Conservation (phyloP, 2,329 filamentous ascomycete genomes). For the Lachnellula subtilissima region DNA sequence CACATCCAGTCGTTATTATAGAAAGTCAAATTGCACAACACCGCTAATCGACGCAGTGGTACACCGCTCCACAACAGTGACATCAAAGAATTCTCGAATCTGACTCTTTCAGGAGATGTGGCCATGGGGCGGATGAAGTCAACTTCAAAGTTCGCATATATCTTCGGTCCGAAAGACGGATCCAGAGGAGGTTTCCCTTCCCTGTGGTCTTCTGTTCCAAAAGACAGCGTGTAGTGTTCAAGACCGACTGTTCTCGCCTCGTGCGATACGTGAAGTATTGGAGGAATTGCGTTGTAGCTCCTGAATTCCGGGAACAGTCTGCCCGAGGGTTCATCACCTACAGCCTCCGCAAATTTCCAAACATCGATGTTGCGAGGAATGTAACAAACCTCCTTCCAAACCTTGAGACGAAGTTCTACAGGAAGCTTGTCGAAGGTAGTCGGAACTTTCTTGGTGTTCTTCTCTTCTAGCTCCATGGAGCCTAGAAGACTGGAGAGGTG, state of each 20-base stretch:
- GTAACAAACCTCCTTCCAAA: not conserved
- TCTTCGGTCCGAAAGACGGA: not conserved
- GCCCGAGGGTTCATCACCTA: not conserved
- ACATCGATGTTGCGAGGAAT: not conserved
- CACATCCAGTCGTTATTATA: not conserved
- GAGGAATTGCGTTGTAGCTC: not conserved
- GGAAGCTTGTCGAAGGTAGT: not conserved
- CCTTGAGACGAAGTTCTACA: not conserved
- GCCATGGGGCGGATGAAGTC: not conserved
- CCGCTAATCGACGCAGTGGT: too few species aligned
- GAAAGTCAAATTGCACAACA: not conserved
- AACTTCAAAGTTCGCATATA: not conserved
- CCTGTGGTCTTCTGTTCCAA: not conserved
- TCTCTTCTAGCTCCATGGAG: too few species aligned
- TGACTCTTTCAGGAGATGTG: not conserved
- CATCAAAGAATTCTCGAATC: too few species aligned
- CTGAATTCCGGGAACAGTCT: not conserved
- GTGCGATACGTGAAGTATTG: not conserved
- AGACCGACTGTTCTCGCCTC: not conserved
- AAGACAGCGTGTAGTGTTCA: not conserved
- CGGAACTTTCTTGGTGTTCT: too few species aligned
- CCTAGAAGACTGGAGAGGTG: too few species aligned
- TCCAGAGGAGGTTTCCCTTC: not conserved
- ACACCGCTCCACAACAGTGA: too few species aligned
- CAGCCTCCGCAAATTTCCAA: not conserved